Evolutionary conservation across 2,329 filamentous ascomycete species (phyloP).

Genomic region (Sphaerulina populicola): DNA sequence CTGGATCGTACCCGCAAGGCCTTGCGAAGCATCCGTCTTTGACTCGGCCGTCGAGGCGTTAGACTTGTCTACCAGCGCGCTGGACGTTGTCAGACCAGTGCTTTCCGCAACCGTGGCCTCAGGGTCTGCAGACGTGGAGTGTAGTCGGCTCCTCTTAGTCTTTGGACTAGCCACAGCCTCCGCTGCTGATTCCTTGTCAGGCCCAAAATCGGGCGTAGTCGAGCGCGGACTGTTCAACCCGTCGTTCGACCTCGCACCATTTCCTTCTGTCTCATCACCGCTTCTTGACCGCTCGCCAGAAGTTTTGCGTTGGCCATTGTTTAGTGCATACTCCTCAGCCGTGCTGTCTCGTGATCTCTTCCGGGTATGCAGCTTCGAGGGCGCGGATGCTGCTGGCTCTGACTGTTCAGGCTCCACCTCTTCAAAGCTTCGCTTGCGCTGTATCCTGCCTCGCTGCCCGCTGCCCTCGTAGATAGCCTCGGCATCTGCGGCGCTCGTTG

Average conservation of each 20-base stretch:
- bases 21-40: constrained; percentile 16
- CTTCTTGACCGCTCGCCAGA: constrained; percentile 29
- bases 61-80: constrained; percentile 2
- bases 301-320: constrained; percentile 28
- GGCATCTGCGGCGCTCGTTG: constrained; percentile 22
- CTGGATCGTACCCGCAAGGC: constrained; percentile 19
- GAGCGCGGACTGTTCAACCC: constrained; percentile 16
- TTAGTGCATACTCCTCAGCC: constrained; percentile 29
- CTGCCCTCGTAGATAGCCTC: constrained; percentile 1
- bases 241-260: constrained; percentile 24
- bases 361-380: constrained; percentile 36
- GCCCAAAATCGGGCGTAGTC: constrained; percentile 18
- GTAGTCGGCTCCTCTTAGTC: constrained; percentile 40
- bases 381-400: constrained; percentile 29
- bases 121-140: constrained; percentile 30
- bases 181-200: constrained; percentile 12
- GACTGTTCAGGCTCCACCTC: constrained; percentile 36
- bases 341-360: constrained; percentile 43
- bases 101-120: constrained; percentile 8
- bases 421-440: constrained; percentile 42
- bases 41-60: constrained; percentile 16
- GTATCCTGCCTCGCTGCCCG: constrained; percentile 28
- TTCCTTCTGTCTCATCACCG: constrained; percentile 24
- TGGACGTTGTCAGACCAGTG: constrained; percentile 1
- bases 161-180: constrained; percentile 39